A percentile compares a stretch with the other conserved stretches of the same genome.
phyloP scores from a whole-genome alignment of 2,329 filamentous ascomycete genomes.

The Aureobasidium lini region DNA sequence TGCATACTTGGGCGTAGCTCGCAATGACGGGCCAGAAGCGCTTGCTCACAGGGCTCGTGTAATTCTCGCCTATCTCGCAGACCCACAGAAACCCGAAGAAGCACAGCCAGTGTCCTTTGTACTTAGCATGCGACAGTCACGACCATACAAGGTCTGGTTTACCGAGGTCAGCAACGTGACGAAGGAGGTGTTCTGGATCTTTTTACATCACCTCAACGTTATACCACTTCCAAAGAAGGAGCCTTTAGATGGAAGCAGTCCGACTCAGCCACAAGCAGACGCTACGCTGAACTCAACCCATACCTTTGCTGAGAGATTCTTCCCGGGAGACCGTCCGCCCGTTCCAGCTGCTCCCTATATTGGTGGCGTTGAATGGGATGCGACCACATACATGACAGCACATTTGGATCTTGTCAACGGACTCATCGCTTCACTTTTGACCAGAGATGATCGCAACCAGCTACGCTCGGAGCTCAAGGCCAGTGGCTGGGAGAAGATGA shows the following conservation, averaged over 20 bases:
- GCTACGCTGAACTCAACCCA: background rate
- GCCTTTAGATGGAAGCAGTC: background rate
- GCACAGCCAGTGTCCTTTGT: slow-evolving; percentile 78
- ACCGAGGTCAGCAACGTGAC: slow-evolving; percentile 88
- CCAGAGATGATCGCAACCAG: slow-evolving; percentile 60
- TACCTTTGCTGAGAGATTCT: slow-evolving; percentile 56
- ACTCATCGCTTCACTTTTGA: slow-evolving; percentile 73
- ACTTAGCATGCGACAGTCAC: slow-evolving; percentile 74
- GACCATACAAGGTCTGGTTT: slow-evolving; percentile 89
- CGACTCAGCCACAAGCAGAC: background rate
- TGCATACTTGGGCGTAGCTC: slow-evolving; percentile 70
- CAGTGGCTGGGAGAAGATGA: slow-evolving; percentile 84
- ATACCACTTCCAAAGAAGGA: slow-evolving; percentile 52
- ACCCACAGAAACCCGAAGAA: slow-evolving; percentile 68
- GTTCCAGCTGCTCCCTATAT: slow-evolving; percentile 94
- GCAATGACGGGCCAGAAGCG: slow-evolving; percentile 34
- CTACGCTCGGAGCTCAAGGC: slow-evolving; percentile 71
- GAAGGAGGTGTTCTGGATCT: slow-evolving; percentile 99
- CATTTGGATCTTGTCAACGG: slow-evolving; percentile 92
- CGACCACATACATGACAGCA: slow-evolving; percentile 88
- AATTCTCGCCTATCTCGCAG: slow-evolving; percentile 72
- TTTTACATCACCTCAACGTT: slow-evolving; percentile 87
- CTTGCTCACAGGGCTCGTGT: slow-evolving; percentile 56
- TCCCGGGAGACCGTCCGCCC: slow-evolving; percentile 78
- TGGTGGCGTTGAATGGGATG: slow-evolving; percentile 96